Percentiles rank a stretch among this genome's conserved stretches.
phyloP scores from a whole-genome alignment of 306 rosid genomes.

The Fagus crenata region DNA sequence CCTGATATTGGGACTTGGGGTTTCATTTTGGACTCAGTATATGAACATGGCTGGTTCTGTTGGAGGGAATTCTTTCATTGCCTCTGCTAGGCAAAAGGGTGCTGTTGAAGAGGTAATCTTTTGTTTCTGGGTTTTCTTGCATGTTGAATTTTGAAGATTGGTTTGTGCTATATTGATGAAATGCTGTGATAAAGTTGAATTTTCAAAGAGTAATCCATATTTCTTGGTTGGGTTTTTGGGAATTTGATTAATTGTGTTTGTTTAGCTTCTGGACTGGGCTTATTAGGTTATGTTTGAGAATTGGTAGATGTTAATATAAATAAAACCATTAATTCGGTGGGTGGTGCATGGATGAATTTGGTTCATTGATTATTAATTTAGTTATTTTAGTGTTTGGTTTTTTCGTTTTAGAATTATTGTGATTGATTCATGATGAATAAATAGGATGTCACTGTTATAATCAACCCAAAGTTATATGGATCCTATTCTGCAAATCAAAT shows the following conservation, averaged over 20 bases:
- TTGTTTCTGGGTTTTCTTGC: not conserved
- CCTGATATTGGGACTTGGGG: slow-evolving; percentile 53
- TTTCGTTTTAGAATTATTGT: not conserved
- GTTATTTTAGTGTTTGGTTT: not conserved
- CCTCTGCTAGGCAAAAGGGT: slow-evolving; percentile 52
- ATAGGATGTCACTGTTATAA: slow-evolving; percentile 2
- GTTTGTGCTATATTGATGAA: not conserved
- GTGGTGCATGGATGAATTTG: not conserved
- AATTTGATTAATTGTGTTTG: not conserved
- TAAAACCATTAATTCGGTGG: not conserved
- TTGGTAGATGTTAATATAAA: not conserved
- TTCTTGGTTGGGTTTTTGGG: not conserved
- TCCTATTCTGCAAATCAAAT: not conserved
- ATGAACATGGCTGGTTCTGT: slow-evolving; percentile 41
- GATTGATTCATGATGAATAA: not conserved
- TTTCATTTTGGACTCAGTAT: slow-evolving; percentile 50
- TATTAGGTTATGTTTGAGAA: not conserved
- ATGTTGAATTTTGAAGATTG: not conserved
- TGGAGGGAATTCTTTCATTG: slow-evolving; percentile 51
- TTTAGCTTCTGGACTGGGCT: not conserved
- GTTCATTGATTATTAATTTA: not conserved
- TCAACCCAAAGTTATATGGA: not conserved
- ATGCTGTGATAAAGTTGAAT: not conserved
- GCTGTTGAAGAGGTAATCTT: slow-evolving; percentile 59
- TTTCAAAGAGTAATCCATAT: not conserved